A percentile compares a stretch with the other conserved stretches of the same genome.
phyloP scores from a whole-genome alignment of 2,329 filamentous ascomycete genomes.

The Exophiala alcalophila region DNA sequence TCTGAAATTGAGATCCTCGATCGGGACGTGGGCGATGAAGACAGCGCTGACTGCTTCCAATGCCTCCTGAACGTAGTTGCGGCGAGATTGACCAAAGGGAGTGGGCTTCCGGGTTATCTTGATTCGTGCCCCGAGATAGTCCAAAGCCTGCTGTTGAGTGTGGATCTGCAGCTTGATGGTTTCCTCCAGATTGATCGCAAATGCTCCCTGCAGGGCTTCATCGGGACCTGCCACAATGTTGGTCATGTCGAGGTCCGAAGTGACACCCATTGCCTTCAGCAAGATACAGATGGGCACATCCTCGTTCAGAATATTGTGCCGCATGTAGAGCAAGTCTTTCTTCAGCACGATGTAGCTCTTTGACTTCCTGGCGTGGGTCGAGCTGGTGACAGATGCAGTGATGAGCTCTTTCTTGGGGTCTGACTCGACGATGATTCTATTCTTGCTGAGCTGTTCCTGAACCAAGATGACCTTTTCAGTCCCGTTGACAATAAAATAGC shows the following conservation, averaged over 20 bases:
- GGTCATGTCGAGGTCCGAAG: conserved; percentile 93
- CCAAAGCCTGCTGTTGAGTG: conserved; percentile 92
- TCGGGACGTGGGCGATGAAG: conserved; percentile 90
- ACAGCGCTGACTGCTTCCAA: conserved; percentile 89
- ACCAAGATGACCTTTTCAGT: conserved; percentile 99
- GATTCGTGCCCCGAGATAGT: conserved; percentile 82
- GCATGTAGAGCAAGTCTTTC: conserved; percentile 83
- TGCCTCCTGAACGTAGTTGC: conserved; percentile 85
- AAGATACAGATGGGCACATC: conserved; percentile 93
- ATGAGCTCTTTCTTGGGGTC: conserved; percentile 90
- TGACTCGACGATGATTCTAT: conserved; percentile 94
- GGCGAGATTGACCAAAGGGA: conserved; percentile 56
- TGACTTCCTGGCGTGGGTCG: conserved; percentile 94
- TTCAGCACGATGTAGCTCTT: conserved; percentile 95
- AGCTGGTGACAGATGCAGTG: conserved; percentile 91
- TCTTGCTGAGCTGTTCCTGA: conserved; percentile 98
- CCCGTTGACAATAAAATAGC: conserved; percentile 96
- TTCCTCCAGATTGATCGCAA: conserved; percentile 92
- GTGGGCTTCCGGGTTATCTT: conserved; percentile 74
- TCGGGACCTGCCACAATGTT: conserved; percentile 86
- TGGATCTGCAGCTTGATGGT: conserved; percentile 78
- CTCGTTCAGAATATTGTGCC: conserved; percentile 90
- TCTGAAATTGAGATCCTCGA: conserved; percentile 86
- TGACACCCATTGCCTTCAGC: conserved; percentile 87
- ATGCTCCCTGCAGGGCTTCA: conserved; percentile 87